Evolutionary conservation across 768 basidiomycete species (phyloP), one percentile per base, ranked within the genome.

Genomic region (Pleurotus eryngii): DNA sequence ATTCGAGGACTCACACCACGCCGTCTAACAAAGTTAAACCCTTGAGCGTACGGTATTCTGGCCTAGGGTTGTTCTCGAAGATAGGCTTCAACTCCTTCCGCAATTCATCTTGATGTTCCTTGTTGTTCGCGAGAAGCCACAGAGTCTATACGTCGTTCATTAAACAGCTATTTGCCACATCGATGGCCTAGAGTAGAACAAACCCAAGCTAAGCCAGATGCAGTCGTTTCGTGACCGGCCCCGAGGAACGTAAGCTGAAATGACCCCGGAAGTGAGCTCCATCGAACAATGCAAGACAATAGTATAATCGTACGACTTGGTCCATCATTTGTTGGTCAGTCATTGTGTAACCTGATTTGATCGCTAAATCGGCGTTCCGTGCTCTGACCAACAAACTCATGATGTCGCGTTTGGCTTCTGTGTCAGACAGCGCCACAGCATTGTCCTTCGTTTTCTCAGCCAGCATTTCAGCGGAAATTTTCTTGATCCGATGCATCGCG

Each of bases 111-210:
- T 86, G 85, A 49, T 74, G 68, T 17, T 75, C 72, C 3, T 71
- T 76, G 63, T 84, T 70, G 40, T 80, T 78, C 7, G 82, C 76
- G 12, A 86, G 74, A 20, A 81, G 71, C 80, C 81, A 82, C 6
- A 82, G 68, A 0, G 80, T 79, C 81, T 77, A 40, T 61, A 6
- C 17, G 37, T 59, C 12, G 26, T 43, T 17, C 65, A 4, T 66
- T 51, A 17, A 60, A 24, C 48, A 24, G 11, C 30, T 2, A 1
- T 35, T 3, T 35, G 3, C 11, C 30, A 35, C 3, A 2, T 35
- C 30, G 11, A 35, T 35, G 9, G 3, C 30, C 7, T 35, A 35
- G 30, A 2, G 30, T 35, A 35, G 30, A 35, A 60, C 68, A 22
- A 59, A 78, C 77, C 81, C 82, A 86, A 18, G 75, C 68, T 22